A percentile compares a stretch with the other conserved stretches of the same genome.
Conservation (phyloP, 2,329 filamentous ascomycete genomes). For the Sclerotinia sclerotiorum region DNA sequence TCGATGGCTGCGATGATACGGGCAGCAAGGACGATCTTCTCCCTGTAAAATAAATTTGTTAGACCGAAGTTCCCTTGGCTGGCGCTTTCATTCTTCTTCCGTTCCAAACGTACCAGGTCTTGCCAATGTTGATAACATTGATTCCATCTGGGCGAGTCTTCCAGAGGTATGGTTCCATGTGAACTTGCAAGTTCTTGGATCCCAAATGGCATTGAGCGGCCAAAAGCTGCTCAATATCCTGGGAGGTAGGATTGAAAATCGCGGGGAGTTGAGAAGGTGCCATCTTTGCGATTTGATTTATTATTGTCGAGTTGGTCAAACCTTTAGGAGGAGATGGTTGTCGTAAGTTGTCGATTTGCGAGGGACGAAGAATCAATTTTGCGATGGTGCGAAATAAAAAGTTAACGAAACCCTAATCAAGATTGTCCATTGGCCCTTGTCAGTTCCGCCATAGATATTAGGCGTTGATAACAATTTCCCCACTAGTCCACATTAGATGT, state of each 20-base stretch:
- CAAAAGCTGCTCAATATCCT: slow-evolving; percentile 99
- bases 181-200: slow-evolving; percentile 98
- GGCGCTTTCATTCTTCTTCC: not conserved
- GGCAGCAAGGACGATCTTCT: slow-evolving; percentile 99
- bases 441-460: not conserved
- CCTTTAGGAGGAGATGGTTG: slow-evolving; percentile 20
- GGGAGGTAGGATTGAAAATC: slow-evolving; percentile 90
- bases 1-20: slow-evolving; percentile 98
- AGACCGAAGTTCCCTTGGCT: slow-evolving; percentile 97
- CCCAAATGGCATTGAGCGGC: slow-evolving; percentile 95
- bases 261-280: slow-evolving; percentile 91
- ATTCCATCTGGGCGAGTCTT: slow-evolving; percentile 98
- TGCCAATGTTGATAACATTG: slow-evolving; percentile 99
- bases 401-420: slow-evolving; percentile 26
- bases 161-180: slow-evolving; percentile 99
- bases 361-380: slow-evolving; percentile 20
- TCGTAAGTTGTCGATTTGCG: slow-evolving; percentile 32
- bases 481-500: slow-evolving; percentile 39
- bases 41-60: slow-evolving; percentile 72
- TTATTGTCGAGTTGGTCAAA: slow-evolving; percentile 39
- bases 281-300: slow-evolving; percentile 71
- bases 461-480: accelerated
- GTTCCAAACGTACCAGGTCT: slow-evolving; percentile 79
- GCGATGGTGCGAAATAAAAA: slow-evolving; percentile 23
- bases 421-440: slow-evolving; percentile 11